Base-by-base conservation (phyloP, 441 rosid genomes). In the California macrophylla region DNA sequence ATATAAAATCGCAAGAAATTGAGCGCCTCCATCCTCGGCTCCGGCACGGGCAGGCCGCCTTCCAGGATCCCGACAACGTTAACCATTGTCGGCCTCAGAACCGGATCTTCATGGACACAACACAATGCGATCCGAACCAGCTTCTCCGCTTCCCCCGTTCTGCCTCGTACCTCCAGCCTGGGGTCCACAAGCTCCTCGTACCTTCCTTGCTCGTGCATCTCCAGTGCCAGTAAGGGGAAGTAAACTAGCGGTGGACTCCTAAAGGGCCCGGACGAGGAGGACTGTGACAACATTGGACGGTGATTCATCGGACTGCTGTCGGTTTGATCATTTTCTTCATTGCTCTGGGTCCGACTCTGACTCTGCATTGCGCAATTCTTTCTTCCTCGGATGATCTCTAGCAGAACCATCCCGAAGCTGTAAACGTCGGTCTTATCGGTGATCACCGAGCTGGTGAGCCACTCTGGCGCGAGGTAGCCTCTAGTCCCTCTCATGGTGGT, bases 401-500 rank as follows among this genome's bases (percentile, higher is more conserved):
- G 40, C 29, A 66, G 12, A 29, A 72, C 75, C 42, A 72, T 40
- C 24, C 70, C 75, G 29, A 56, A 72, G 45, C 75, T 72, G 23
- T 72, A 72, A 0, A 66, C 70, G 20, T 72, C 75, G 2, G 42
- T 66, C 38, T 72, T 72, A n/a, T 72, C 75, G 4, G 75, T 66
- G 9, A 72, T 72, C 10, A 32, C 61, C 0, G 75, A 67, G 18
- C 67, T 72, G 1, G 61, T 54, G 18, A 72, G 16, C 71, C 75
- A 66, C 29, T 72, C 75, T 0, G 75, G 75, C 4, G 75, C 75
- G 34, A 72, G 36, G 61, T 72, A 72, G 12, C 75, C 75, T 1
- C 66, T 66, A 60, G 75, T 72, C 36, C 75, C 75, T 42, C 70
- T 72, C 66, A 66, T 72, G 60, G 75, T 66, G 12, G 71, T 54